These are phyloP conservation scores for Wallacemonas collosoma DNA, from an alignment of 208 protist genomes.

Conservation along the genomic window DNA sequence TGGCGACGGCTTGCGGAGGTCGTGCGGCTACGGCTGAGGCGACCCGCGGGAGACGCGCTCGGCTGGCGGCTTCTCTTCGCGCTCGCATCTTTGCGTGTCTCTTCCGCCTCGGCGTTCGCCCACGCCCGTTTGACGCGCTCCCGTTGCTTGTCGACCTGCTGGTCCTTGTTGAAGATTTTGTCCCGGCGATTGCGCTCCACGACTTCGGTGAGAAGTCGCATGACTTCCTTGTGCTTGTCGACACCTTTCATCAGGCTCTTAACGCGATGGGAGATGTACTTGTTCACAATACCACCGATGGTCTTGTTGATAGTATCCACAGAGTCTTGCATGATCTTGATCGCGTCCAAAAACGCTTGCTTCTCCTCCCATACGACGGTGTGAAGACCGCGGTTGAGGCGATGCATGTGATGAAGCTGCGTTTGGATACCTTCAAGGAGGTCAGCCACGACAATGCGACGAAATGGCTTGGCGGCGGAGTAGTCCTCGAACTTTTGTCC, in stretches of 20 bases:
- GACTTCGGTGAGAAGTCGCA: slow-evolving; percentile 67
- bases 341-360: slow-evolving; percentile 52
- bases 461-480: slow-evolving; percentile 85
- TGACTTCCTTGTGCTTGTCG: slow-evolving; percentile 74
- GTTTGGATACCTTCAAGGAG: slow-evolving; percentile 55
- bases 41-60: neutral
- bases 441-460: slow-evolving; percentile 68
- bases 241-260: slow-evolving; percentile 70
- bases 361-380: slow-evolving; percentile 86
- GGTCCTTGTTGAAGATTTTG: slow-evolving; percentile 62
- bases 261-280: slow-evolving; percentile 76
- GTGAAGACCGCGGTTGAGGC: slow-evolving; percentile 68
- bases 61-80: neutral
- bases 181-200: slow-evolving; percentile 70
- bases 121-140: slow-evolving; percentile 36
- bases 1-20: slow-evolving; percentile 18
- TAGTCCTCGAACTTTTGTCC: slow-evolving; percentile 90
- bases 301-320: slow-evolving; percentile 43
- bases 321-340: slow-evolving; percentile 55
- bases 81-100: neutral
- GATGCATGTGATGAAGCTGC: slow-evolving; percentile 59
- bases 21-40: neutral
- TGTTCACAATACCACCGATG: slow-evolving; percentile 58
- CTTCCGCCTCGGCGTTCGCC: slow-evolving; percentile 23
- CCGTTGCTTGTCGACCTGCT: slow-evolving; percentile 44